Base-by-base conservation (phyloP, 1,284 basidiomycete species). In the Cutaneotrichosporon cavernicola region DNA sequence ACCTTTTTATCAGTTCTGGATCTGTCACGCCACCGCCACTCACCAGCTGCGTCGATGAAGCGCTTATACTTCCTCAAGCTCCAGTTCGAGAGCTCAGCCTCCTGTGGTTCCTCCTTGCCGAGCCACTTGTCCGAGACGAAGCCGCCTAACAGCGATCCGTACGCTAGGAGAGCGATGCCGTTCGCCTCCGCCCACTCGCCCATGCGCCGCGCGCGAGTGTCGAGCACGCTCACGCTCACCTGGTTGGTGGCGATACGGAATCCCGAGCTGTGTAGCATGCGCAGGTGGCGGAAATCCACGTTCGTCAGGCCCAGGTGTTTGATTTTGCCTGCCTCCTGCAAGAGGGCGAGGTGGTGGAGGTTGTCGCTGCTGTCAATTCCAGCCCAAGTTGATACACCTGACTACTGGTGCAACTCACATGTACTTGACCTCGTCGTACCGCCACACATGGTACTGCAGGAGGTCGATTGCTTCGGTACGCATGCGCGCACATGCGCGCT, bases 161-260 rank as follows among this genome's bases (percentile, higher is more conserved):
- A 68, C 14, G 65, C 68, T 32, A 71, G 62, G 11, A 71, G 50
- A 3, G 47, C 63, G 26, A 68, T 58, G 31, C 47, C 63, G 21
- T 70, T 49, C 43, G 47, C 53, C 2, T 18, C 40, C 13, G 65
- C 66, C 65, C 62, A 66, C 31, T 52, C 60, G 16, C 53, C 53
- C 58, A 71, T 58, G 9, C 67, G 69, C 8, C 58, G 50, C n/a
- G 59, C 62, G 5, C 70, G 64, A 7, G 63, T 61, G 63, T 71
- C 70, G 11, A 71, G 52, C 22, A 71, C 65, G 38, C 66, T 68
- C 49, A 67, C 51, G 16, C 62, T 62, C 13, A 71, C 70, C 36
- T 67, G 69, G 56, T 70, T 70, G 4, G 61, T 52, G 10, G 60
- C 63, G 30, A 71, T 62, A 4, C 18, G 49, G 51, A 65, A 65